Evolutionary conservation across 305 asterid genomes (phyloP), one percentile per base, ranked within the genome.

Genomic region (Plantago rigida): DNA sequence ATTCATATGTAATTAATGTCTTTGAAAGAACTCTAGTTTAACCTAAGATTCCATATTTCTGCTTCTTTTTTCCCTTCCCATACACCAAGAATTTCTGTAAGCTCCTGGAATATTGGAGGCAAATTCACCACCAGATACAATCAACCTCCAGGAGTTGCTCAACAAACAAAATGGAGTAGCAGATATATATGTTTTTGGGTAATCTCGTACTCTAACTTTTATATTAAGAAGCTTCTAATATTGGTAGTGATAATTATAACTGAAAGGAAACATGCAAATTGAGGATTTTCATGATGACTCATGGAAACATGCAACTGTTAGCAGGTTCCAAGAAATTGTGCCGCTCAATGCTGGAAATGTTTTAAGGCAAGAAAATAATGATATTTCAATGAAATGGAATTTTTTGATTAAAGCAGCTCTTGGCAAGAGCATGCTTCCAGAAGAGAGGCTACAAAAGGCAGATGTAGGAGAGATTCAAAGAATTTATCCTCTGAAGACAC

Each of bases 81-180:
- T 22, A 4, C 39, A 31, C 5, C 39, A 48, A 83, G 91, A 72
- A 75, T 84, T 3, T 81, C 78, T 59, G 86, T 79, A 46, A 79
- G 85, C 64, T 79, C 91, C 22, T 84, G 91, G 91, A 84, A 81
- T 22, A 81, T 81, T 5, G 91, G 84, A 17, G 91, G 91, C 47
- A n/a, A n/a, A 71, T 81, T 51, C 74, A 62, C 87, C 87, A 8
- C 63, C 69, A 5, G 74, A 75, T 4, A 76, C 76, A 17, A 56
- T 79, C 57, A 55, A 61, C 29, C 70, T 81, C 60, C 76, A 79
- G 56, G 91, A 77, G 59, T 55, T 83, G 73, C 65, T 81, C 6
- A 72, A 71, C 68, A 68, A 72, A 10, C 42, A 22, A 62, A 78
- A 74, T 47, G 13, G 56, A 11, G 59, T 70, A 6, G 82, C 82